These are phyloP conservation scores for Aspergillus taichungensis DNA, from an alignment of 495 filamentous ascomycete species.

Conservation along the genomic window DNA sequence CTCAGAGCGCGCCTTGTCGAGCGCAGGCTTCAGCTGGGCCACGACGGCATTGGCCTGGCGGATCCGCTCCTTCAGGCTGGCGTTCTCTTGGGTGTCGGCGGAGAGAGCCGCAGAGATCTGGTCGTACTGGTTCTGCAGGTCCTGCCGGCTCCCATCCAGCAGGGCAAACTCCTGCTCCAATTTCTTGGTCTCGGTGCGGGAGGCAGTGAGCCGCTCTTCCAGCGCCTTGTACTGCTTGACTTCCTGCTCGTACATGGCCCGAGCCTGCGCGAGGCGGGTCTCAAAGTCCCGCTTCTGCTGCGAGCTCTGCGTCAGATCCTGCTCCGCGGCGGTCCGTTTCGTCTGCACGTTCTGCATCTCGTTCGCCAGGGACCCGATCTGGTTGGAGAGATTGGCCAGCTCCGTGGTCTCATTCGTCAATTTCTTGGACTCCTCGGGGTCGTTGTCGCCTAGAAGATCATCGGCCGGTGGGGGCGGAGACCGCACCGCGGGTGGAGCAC, in stretches of 20 bases:
- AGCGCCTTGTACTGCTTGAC: constrained; percentile 74
- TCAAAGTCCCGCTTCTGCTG: constrained; percentile 91
- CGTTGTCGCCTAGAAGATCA: constrained; percentile 89
- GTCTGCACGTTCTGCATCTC: constrained; percentile 88
- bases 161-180: constrained; percentile 71
- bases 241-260: constrained; percentile 86
- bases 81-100: constrained; percentile 82
- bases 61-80: constrained; percentile 77
- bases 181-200: constrained; percentile 73
- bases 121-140: constrained; percentile 75
- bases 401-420: constrained; percentile 83
- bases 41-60: constrained; percentile 73
- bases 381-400: constrained; percentile 93
- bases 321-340: constrained; percentile 68
- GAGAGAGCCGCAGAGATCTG: constrained; percentile 66
- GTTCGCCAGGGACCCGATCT: constrained; percentile 78
- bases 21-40: constrained; percentile 68
- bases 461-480: constrained; percentile 54
- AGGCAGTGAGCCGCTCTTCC: constrained; percentile 68
- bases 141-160: constrained; percentile 72
- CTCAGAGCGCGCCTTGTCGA: constrained; percentile 84
- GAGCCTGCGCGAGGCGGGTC: constrained; percentile 69
- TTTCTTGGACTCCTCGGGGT: constrained; percentile 81
- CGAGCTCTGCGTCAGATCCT: constrained; percentile 65
- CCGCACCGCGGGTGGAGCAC: constrained; percentile 31